phyloP scores from a whole-genome alignment of 116 monocot genomes.

The Zostera marina region DNA sequence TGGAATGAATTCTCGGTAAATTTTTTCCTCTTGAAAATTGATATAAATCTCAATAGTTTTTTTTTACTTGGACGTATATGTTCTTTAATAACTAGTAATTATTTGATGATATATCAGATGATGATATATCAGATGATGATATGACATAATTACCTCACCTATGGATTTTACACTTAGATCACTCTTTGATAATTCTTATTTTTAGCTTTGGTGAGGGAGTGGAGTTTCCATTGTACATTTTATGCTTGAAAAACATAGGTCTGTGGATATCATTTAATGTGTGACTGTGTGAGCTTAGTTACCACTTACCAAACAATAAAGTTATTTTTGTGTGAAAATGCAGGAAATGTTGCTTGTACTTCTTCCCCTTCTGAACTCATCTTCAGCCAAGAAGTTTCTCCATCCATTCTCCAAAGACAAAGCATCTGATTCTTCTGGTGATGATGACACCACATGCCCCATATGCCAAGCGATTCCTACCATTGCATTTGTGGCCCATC shows the following conservation, averaged over 20 bases:
- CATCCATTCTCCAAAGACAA: constrained; percentile 82
- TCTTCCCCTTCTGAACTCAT: constrained; percentile 89
- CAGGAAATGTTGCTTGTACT: constrained; percentile 96
- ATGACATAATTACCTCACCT: too few species aligned
- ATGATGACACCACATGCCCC: constrained; percentile 62
- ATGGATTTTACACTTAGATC: too few species aligned
- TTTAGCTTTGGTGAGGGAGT: too few species aligned
- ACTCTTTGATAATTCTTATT: too few species aligned
- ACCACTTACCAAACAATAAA: not conserved
- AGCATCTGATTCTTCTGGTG: constrained; percentile 35
- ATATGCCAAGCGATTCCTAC: constrained; percentile 72
- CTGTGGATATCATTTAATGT: too few species aligned
- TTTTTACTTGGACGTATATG: not conserved
- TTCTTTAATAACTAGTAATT: not conserved
- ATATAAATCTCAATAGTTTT: not conserved
- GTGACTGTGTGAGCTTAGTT: not conserved
- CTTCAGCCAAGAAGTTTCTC: constrained; percentile 57
- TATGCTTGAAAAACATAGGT: too few species aligned
- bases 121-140: too few species aligned
- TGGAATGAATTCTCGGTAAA: constrained; percentile 99
- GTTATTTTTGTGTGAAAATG: not conserved
- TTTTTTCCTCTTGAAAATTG: not conserved
- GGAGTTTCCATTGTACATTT: too few species aligned
- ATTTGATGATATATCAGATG: not conserved
- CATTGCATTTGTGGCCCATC: constrained; percentile 78